Evolutionary conservation across 768 basidiomycete species (phyloP), one percentile per base, ranked within the genome.

Genomic region (Leucocoprinus sp.): DNA sequence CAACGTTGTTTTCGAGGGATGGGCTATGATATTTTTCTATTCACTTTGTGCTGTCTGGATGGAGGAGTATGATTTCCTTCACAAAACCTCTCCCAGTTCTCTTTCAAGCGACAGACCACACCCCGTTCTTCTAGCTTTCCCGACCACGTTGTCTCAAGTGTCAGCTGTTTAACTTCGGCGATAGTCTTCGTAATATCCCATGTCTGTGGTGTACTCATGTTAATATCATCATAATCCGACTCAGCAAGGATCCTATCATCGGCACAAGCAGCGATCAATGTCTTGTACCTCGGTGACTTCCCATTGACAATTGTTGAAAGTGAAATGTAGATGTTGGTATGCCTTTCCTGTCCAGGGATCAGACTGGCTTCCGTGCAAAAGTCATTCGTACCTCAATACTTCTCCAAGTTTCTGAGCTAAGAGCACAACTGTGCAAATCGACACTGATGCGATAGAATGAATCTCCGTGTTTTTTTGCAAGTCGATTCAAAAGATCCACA

Each of bases 351-450:
- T 22, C 3, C 26, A 39, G 23, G n/a, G 40, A 22, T 23, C 9
- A 44, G 12, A 27, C 14, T 12, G 27, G 12, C 11, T 40, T 23
- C 24, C 6, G 4, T 33, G 9, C 19, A 38, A 42, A n/a, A 17
- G 17, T 37, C 9, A 37, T 31, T 36, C 74, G 42, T 64, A 82
- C 91, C 77, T 93, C 82, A 35, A 95, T 72, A 38, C 73, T 71
- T 45, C 61, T 64, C 80, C 87, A 88, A 28, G 74, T 79, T 57
- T 93, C 76, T 5, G 80, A 69, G 50, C 84, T 90, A 52, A 93
- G 64, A 0, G 90, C 88, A 57, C 91, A 97, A 37, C 85, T 89
- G 60, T 99, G 95, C 54, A 99, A 61, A 59, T 95, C 92, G 37
- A 97, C 63, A 55, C 82, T 93, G 57, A 96, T 80, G 15, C 57